These are phyloP conservation scores for Leccinellum rugosiceps DNA, from an alignment of 768 basidiomycete species.

Conservation along the genomic window DNA sequence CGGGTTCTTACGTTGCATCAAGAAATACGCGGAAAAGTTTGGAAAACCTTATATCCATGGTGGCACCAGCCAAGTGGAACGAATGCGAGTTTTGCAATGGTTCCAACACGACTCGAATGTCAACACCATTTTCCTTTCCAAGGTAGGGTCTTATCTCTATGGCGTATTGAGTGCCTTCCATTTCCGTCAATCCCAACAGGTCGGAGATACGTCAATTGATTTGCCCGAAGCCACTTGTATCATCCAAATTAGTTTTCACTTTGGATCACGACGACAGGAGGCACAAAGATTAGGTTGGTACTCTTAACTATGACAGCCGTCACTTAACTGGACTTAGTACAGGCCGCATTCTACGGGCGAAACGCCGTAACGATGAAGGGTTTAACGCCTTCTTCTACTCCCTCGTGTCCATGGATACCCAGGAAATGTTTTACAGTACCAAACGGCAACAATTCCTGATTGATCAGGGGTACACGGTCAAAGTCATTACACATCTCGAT, in stretches of 20 bases:
- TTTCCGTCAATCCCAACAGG: conserved; percentile 42
- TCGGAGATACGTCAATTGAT: conserved; percentile 98
- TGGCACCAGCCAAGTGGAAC: conserved; percentile 89
- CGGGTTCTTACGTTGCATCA: conserved; percentile 2
- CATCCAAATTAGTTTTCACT: conserved; percentile 99
- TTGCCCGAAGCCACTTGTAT: conserved; percentile 98
- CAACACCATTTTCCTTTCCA: conserved; percentile 98
- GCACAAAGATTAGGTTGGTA: conserved; percentile 85
- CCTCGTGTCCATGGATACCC: conserved; percentile 96
- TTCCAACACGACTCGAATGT: conserved; percentile 96
- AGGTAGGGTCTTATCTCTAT: conserved; percentile 46
- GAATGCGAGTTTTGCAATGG: conserved; percentile 90
- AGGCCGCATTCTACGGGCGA: conserved; percentile 96
- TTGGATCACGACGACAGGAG: conserved; percentile 96
- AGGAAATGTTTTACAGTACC: conserved; percentile 99
- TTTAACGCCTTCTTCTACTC: conserved; percentile 99
- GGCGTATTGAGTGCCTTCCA: conserved; percentile 10
- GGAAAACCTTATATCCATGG: conserved; percentile 96
- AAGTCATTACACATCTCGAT: conserved; percentile 97
- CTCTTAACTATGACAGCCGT: conserved; percentile 15
- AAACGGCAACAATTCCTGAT: conserved; percentile 98
- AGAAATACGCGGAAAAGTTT: conserved; percentile 93
- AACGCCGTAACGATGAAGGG: conserved; percentile 96
- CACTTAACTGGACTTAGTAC: conserved; percentile 6
- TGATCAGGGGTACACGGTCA: conserved; percentile 99